A percentile compares a stretch with the other conserved stretches of the same genome.
These are phyloP conservation scores for Lichtheimia corymbifera DNA, from an alignment of 371 early-diverging fungal genomes.

Conservation along the genomic window DNA sequence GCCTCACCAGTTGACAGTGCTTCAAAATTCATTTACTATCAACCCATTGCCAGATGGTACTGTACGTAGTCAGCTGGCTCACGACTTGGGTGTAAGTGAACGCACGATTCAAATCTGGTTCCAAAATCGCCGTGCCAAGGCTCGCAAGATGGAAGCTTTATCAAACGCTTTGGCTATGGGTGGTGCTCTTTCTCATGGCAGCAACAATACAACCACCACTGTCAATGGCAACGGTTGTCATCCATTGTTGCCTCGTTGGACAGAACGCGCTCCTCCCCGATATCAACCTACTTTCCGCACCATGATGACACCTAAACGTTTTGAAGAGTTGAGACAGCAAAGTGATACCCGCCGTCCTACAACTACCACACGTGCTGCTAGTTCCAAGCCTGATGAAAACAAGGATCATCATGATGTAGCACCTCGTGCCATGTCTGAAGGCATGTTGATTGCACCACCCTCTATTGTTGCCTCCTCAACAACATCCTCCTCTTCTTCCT, in stretches of 20 bases:
- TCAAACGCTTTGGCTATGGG: slow-evolving; percentile 2
- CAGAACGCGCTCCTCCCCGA: slow-evolving; percentile 25
- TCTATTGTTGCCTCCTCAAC: not conserved
- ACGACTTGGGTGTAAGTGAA: slow-evolving; percentile 36
- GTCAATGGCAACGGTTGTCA: not conserved
- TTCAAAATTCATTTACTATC: slow-evolving; percentile 40
- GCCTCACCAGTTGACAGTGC: slow-evolving; percentile 21
- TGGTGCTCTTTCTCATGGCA: too few species aligned
- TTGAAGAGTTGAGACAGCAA: slow-evolving; percentile 29
- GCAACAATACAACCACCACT: not conserved
- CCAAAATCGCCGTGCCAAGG: slow-evolving; percentile 86
- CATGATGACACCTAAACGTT: slow-evolving; percentile 49
- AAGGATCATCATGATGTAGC: not conserved
- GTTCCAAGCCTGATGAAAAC: slow-evolving; percentile 34
- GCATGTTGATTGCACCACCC: slow-evolving; percentile 8
- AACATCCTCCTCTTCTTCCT: too few species aligned
- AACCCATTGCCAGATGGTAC: slow-evolving; percentile 42
- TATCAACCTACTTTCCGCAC: slow-evolving; percentile 49
- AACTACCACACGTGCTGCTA: slow-evolving; percentile 35
- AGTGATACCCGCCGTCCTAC: not conserved
- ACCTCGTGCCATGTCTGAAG: slow-evolving; percentile 42
- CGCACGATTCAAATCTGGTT: slow-evolving; percentile 94
- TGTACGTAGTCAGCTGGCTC: slow-evolving; percentile 29
- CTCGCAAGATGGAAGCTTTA: slow-evolving; percentile 31
- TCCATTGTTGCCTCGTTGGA: slow-evolving; percentile 10